Conservation (phyloP, 768 basidiomycete genomes). For the Boletus sensibilis region DNA sequence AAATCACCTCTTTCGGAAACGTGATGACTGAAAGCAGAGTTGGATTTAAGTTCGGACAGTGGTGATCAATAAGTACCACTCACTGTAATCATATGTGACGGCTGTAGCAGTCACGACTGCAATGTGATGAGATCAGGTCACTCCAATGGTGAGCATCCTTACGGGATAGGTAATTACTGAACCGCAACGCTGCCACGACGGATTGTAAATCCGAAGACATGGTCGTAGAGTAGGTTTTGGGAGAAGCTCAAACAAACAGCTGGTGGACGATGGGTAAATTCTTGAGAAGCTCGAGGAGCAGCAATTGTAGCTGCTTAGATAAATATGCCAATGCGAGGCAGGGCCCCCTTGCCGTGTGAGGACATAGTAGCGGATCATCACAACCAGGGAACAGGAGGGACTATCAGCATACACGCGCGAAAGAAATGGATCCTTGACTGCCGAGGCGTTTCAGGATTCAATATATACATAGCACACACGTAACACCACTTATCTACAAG, state of each 20-base stretch:
- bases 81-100: constrained; percentile 23
- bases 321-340: neutral
- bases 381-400: neutral
- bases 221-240: no score
- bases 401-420: neutral
- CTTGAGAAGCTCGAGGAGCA: neutral
- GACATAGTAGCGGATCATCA: neutral
- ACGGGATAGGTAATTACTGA: constrained; percentile 14
- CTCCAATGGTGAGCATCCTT: neutral
- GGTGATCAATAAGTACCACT: neutral
- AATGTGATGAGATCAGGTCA: neutral
- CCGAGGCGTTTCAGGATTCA: neutral
- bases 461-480: neutral
- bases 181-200: constrained; percentile 1
- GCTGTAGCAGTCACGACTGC: constrained; percentile 13
- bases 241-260: no score
- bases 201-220: constrained; percentile 17
- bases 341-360: neutral
- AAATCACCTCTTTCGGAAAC: constrained; percentile 16
- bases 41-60: neutral
- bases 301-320: neutral
- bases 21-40: constrained; percentile 10
- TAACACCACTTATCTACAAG: no score
- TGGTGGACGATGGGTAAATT: neutral
- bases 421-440: neutral